phyloP scores from a whole-genome alignment of 305 asterid genomes.

The Rubia balearica region DNA sequence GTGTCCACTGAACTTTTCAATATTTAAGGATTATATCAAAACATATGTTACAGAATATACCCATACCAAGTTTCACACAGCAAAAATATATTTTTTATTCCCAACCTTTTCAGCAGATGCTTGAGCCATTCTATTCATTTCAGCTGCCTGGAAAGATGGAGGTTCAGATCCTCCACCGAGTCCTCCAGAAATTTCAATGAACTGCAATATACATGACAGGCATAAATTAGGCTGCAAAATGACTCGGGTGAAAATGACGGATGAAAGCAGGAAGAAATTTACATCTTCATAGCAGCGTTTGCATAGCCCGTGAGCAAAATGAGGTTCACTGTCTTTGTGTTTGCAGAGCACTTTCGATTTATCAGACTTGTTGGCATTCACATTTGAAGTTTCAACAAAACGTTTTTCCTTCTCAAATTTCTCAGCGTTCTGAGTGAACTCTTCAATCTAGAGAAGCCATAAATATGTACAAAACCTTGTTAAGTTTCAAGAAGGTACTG shows the following conservation, averaged over 20 bases:
- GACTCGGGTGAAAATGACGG: constrained; percentile 5
- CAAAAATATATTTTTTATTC: neutral
- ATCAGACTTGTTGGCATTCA: constrained; percentile 24
- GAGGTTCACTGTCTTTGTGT: constrained; percentile 54
- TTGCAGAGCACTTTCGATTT: constrained; percentile 55
- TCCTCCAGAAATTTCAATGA: constrained; percentile 69
- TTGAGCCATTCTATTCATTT: constrained; percentile 47
- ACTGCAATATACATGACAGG: constrained; percentile 33
- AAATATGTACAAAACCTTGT: neutral
- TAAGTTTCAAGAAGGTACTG: neutral
- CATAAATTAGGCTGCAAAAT: constrained; percentile 5
- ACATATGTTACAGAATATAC: neutral
- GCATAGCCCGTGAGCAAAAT: constrained; percentile 85
- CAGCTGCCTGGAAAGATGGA: constrained; percentile 90
- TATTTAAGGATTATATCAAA: neutral
- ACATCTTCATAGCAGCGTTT: constrained; percentile 54
- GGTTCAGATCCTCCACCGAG: constrained; percentile 78
- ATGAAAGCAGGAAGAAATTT: constrained; percentile 16
- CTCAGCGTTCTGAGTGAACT: constrained; percentile 51
- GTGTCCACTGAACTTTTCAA: neutral
- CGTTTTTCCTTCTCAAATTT: constrained; percentile 45
- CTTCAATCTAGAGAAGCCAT: constrained; percentile 46
- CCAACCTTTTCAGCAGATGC: constrained; percentile 36
- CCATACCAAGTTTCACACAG: neutral
- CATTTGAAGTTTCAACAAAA: constrained; percentile 21